These are phyloP conservation scores for Marchantia paleacea DNA, from an alignment of 225 moss, liverwort and hornwort species.

Conservation along the genomic window DNA sequence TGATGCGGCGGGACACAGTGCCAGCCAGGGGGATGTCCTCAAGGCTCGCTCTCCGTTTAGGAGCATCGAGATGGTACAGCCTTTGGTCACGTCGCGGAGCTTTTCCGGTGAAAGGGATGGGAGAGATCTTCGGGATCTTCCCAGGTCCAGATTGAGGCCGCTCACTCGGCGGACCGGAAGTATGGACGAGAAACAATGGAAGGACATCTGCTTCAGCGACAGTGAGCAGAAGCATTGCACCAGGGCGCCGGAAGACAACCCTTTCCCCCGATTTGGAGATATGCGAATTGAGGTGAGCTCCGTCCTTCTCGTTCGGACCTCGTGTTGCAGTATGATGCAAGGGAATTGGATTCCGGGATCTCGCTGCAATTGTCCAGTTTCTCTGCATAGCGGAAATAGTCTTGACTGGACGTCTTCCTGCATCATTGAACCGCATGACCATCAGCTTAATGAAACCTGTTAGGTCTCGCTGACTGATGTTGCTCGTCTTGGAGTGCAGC, in stretches of 20 bases:
- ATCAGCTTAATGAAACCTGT: background rate
- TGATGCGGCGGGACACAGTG: constrained; percentile 5
- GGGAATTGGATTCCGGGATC: background rate
- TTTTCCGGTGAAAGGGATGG: constrained; percentile 16
- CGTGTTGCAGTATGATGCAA: too few relatives aligned
- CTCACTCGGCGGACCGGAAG: constrained; percentile 18
- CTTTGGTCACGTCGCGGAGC: constrained; percentile 20
- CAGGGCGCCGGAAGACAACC: constrained; percentile 2
- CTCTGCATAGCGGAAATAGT: background rate
- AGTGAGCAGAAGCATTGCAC: constrained; percentile 17
- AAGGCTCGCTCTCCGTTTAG: constrained; percentile 14
- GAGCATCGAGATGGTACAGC: constrained; percentile 42
- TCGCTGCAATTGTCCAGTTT: background rate
- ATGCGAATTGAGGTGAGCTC: constrained; percentile 25
- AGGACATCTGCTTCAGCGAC: constrained; percentile 9
- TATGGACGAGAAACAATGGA: constrained; percentile 7
- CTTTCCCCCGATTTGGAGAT: constrained; percentile 2
- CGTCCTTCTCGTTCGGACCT: background rate
- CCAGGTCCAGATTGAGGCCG: constrained; percentile 26
- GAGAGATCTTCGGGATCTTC: constrained; percentile 27
- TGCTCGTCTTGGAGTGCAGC: background rate
- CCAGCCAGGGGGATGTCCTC: constrained; percentile 7
- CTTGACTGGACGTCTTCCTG: background rate
- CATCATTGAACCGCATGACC: background rate
- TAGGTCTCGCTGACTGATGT: background rate